Percentiles rank a stretch among this genome's conserved stretches.
Evolutionary conservation across 23 red algal species (phyloP).

Genomic region (Pyropia haitanensis): DNA sequence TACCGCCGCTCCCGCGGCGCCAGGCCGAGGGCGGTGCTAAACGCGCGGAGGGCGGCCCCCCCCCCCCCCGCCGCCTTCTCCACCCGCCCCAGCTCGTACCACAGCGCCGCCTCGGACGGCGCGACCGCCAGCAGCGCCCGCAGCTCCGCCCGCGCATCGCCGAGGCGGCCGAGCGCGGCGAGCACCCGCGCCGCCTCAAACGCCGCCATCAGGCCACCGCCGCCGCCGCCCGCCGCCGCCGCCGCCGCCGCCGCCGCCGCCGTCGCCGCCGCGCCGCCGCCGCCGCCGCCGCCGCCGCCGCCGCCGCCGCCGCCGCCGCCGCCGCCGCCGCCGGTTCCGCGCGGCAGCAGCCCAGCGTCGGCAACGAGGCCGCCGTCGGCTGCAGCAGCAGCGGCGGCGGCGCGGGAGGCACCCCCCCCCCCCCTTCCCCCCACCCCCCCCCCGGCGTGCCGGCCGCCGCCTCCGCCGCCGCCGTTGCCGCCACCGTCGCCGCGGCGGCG

Average conservation of each 20-base stretch:
- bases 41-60: constrained; percentile 36
- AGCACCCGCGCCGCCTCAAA: constrained; percentile 83
- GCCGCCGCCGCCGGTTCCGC: background rate
- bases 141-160: constrained; percentile 60
- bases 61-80: constrained; percentile 47
- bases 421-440: constrained; percentile 70
- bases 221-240: constrained; percentile 48
- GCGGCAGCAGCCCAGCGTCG: no score
- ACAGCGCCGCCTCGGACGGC: constrained; percentile 76
- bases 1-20: constrained; percentile 90
- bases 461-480: constrained; percentile 60
- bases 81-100: constrained; percentile 72
- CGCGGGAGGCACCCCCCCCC: constrained; percentile 37
- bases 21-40: constrained; percentile 73
- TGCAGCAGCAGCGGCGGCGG: constrained; percentile 26
- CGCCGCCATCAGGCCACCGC: constrained; percentile 63
- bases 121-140: constrained; percentile 44
- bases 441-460: constrained; percentile 45
- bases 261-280: constrained; percentile 8
- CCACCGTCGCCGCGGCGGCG: constrained; percentile 14
- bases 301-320: background rate
- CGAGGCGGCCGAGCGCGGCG: constrained; percentile 49
- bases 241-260: constrained; percentile 66
- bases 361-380: no score
- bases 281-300: constrained; percentile 1